Conservation (phyloP, 495 filamentous ascomycete species). For the Hyaloscypha hepaticicola region DNA sequence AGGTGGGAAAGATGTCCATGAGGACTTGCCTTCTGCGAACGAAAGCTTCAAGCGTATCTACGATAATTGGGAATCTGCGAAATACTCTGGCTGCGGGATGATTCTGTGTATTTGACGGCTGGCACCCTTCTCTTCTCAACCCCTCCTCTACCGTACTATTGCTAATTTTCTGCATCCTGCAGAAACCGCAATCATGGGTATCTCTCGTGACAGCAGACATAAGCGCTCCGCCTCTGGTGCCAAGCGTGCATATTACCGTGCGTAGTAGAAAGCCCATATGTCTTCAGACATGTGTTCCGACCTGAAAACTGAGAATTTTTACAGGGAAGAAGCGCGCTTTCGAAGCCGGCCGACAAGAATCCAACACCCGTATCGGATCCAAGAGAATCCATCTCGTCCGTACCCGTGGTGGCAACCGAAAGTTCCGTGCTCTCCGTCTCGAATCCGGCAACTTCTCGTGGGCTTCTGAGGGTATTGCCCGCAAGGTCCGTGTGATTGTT, state of each 20-base stretch:
- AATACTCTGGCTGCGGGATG: constrained; percentile 11
- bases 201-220: constrained; percentile 98
- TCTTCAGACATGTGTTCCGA: constrained; percentile 58
- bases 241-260: constrained; percentile 90
- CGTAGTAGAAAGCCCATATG: constrained; percentile 60
- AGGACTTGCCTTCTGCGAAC: constrained; percentile 2
- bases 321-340: constrained; percentile 87
- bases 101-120: constrained; percentile 2
- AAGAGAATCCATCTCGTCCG: constrained; percentile 99
- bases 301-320: constrained; percentile 44
- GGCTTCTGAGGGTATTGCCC: constrained; percentile 94
- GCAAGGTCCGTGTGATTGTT: constrained; percentile 97
- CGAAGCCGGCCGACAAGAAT: constrained; percentile 98
- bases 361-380: constrained; percentile 97
- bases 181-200: constrained; percentile 85
- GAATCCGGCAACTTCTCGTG: constrained; percentile 99
- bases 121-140: not conserved
- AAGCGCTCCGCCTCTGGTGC: constrained; percentile 97
- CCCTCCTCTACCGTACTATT: not conserved
- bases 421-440: constrained; percentile 98
- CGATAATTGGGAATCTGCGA: constrained; percentile 10
- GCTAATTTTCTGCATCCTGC: constrained; percentile 26
- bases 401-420: constrained; percentile 97
- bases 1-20: not conserved
- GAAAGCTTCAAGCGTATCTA: constrained; percentile 5